Percentiles rank a stretch among this genome's conserved stretches.
phyloP scores from a whole-genome alignment of 1,284 basidiomycete genomes.

The Agroathelia rolfsii region DNA sequence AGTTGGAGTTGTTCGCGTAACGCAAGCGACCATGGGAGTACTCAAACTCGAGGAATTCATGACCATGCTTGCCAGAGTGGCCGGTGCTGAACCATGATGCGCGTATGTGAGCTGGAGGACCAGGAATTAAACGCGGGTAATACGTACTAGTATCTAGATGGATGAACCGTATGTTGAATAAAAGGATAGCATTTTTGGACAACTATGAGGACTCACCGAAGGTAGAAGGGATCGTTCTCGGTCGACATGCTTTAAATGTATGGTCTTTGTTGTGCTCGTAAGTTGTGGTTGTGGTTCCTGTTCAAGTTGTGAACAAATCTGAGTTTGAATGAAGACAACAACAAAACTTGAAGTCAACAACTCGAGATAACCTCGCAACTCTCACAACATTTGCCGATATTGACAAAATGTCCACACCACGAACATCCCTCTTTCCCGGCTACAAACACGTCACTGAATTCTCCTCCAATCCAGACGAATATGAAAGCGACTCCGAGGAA shows the following conservation, averaged over 20 bases:
- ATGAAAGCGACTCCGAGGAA: constrained; percentile 51
- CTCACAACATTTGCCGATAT: constrained; percentile 2
- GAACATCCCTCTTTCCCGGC: constrained; percentile 30
- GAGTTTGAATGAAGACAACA: too few relatives aligned
- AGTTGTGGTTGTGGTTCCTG: too few relatives aligned
- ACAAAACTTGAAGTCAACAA: too few relatives aligned
- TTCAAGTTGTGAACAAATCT: too few relatives aligned
- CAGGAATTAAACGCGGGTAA: constrained; percentile 6
- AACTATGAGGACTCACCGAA: constrained; percentile 44
- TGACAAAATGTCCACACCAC: constrained; percentile 6
- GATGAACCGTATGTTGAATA: constrained; percentile 8
- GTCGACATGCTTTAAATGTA: too few relatives aligned
- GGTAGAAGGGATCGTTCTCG: constrained; percentile 73
- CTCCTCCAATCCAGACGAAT: constrained; percentile 46
- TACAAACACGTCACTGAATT: constrained; percentile 56
- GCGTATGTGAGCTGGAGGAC: constrained; percentile 3
- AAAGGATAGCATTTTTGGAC: constrained; percentile 2
- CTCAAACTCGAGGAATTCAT: constrained; percentile 98
- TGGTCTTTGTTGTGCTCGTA: too few relatives aligned
- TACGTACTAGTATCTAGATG: constrained; percentile 87
- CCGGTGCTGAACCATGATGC: constrained; percentile 56
- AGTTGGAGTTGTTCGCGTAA: constrained; percentile 99
- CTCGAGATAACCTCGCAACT: too few relatives aligned
- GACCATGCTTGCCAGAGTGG: constrained; percentile 92
- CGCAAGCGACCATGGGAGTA: constrained; percentile 92